Evolutionary conservation across 148 eudicot species (phyloP).

Genomic region (Rhododendron williamsianum): DNA sequence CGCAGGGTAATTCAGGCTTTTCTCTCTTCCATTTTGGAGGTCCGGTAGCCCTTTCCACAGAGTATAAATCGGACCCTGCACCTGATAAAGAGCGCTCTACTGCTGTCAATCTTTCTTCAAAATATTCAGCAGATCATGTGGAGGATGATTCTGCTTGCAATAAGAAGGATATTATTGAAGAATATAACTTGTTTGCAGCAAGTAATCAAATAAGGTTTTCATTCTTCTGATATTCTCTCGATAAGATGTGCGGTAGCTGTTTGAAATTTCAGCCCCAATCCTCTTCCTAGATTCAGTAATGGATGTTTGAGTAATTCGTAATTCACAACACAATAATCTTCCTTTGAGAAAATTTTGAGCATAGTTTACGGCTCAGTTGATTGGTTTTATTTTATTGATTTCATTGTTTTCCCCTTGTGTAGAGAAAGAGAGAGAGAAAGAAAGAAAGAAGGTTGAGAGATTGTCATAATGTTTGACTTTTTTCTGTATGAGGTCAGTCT

Average conservation of each 20-base stretch:
- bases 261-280: constrained; percentile 29
- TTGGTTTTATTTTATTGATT: constrained; percentile 6
- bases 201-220: constrained; percentile 81
- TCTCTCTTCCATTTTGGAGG: constrained; percentile 90
- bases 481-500: constrained; percentile 6
- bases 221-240: constrained; percentile 43
- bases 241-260: constrained; percentile 32
- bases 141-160: constrained; percentile 44
- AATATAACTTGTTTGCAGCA: constrained; percentile 88
- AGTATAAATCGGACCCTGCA: constrained; percentile 24
- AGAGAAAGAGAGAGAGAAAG: constrained; percentile 5
- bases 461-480: constrained; percentile 17
- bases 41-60: constrained; percentile 64
- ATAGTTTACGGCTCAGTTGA: constrained; percentile 14
- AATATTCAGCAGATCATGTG: constrained; percentile 19
- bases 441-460: constrained; percentile 13
- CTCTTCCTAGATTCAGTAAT: constrained; percentile 9
- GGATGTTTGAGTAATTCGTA: constrained; percentile 44
- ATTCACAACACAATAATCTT: constrained; percentile 48
- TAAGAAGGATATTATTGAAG: constrained; percentile 66
- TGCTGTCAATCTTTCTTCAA: constrained; percentile 25
- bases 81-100: constrained; percentile 39
- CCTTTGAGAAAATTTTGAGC: constrained; percentile 19
- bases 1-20: constrained; percentile 48
- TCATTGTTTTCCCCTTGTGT: constrained; percentile 12